phyloP scores from a whole-genome alignment of 2,329 filamentous ascomycete species.

The Chaetoscypha palmicola region DNA sequence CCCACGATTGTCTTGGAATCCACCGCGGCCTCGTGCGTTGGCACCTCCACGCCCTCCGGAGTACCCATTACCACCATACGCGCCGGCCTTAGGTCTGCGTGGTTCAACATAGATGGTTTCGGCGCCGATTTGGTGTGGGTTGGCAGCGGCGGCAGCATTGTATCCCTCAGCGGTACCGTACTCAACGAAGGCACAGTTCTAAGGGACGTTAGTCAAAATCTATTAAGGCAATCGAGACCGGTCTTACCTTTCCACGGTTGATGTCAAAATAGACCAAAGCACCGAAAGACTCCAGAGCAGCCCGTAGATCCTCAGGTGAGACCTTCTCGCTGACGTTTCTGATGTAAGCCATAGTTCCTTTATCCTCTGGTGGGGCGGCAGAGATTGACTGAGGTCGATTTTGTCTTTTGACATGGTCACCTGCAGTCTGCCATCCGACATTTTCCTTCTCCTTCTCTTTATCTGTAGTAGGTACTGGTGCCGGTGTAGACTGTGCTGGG shows the following conservation, averaged over 20 bases:
- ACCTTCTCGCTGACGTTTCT: conserved; percentile 94
- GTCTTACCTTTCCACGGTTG: conserved; percentile 79
- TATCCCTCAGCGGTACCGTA: conserved; percentile 77
- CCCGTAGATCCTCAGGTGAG: conserved; percentile 63
- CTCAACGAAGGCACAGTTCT: conserved; percentile 98
- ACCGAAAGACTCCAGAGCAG: conserved; percentile 64
- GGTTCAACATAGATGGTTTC: conserved; percentile 84
- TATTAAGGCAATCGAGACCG: conserved; percentile 5
- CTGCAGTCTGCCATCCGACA: conserved; percentile 83
- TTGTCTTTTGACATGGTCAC: conserved; percentile 75
- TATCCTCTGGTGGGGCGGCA: conserved; percentile 57
- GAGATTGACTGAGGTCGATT: conserved; percentile 63
- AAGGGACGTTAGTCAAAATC: conserved; percentile 18
- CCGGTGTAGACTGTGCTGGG: conserved; percentile 41
- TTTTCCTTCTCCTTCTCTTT: conserved; percentile 31
- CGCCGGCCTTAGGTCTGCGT: conserved; percentile 68
- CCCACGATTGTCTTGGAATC: conserved; percentile 51
- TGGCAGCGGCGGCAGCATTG: conserved; percentile 72
- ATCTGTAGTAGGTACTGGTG: conserved; percentile 32
- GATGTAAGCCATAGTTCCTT: conserved; percentile 79
- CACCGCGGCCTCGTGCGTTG: conserved; percentile 59
- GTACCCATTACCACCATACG: conserved; percentile 64
- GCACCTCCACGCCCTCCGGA: conserved; percentile 53
- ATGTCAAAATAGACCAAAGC: conserved; percentile 68
- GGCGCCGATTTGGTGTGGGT: conserved; percentile 77